A percentile compares a stretch with the other conserved stretches of the same genome.
Conservation (phyloP, 805 yeast species). For the Wickerhamiella allomyrinae region DNA sequence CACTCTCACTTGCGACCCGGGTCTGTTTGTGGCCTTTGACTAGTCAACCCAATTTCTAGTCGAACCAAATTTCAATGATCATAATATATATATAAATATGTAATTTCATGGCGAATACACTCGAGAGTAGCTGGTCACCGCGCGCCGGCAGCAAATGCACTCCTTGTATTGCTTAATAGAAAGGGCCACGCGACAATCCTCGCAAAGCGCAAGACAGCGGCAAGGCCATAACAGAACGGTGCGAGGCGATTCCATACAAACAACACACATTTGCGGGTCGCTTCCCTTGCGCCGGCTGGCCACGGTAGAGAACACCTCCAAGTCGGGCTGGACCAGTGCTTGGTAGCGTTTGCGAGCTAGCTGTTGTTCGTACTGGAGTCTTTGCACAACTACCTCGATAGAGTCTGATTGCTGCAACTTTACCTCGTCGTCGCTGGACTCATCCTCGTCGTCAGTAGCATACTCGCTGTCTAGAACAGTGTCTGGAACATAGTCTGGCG, state of each 20-base stretch:
- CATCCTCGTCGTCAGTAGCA: not conserved
- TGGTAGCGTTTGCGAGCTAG: not conserved
- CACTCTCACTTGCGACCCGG: not conserved
- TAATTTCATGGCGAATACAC: conserved; percentile 38
- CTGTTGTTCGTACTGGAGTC: not conserved
- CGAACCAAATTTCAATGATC: not conserved
- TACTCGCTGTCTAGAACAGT: not conserved
- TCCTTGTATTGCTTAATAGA: conserved; percentile 58
- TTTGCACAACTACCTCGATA: not conserved
- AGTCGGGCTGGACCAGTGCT: not conserved
- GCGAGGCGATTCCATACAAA: conserved; percentile 63
- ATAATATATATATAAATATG: conserved; percentile 2
- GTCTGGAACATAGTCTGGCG: conserved; percentile 2
- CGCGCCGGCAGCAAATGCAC: conserved; percentile 73
- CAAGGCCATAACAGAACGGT: conserved; percentile 89
- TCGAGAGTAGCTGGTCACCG: conserved; percentile 52
- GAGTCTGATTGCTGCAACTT: not conserved
- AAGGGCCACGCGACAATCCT: conserved; percentile 59
- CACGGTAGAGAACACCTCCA: not conserved
- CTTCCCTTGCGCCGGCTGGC: not conserved
- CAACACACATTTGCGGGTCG: conserved; percentile 41
- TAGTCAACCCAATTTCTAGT: too few species aligned
- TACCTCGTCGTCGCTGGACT: not conserved
- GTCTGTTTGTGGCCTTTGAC: not conserved
- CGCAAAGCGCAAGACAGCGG: conserved; percentile 77